Base-by-base conservation (phyloP, 768 basidiomycete genomes). In the Tulasnella sp. region DNA sequence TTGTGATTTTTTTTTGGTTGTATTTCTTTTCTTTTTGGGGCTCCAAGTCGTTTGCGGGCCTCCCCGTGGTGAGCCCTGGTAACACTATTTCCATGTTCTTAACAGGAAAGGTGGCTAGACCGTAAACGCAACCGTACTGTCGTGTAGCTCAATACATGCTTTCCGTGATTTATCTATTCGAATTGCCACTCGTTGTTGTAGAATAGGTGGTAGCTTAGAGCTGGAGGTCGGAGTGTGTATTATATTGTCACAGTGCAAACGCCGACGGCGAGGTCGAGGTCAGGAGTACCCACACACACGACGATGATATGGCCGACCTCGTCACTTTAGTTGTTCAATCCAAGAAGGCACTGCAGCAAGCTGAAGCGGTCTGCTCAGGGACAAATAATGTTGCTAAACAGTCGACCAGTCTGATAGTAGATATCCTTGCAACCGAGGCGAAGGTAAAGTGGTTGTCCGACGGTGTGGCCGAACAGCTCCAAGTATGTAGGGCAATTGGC, bases 291-390 rank as follows among this genome's bases (percentile, higher is more conserved):
- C 28, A 12, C n/a, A 14, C n/a, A n/a, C 64, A 69, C 64, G 64
- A 69, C 64, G 34, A 76, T 76, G 34, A 50, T 20, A 78, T 78
- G 77, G 28, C 82, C 78, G 90, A 93, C 81, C 90, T 95, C 31
- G 89, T 93, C 46, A 91, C 93, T 34, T 90, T 96, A 14, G 93
- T 94, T 16, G 87, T 93, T 1, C 92, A 94, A 83, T 95, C 94
- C 2, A 93, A 95, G 88, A 93, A 93, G 83, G 94, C 93, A 0
- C 89, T 96, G 3, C 91, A 94, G 82, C 90, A 92, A 54, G 94
- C 94, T 0, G 89, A 95, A 86, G 89, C 92, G 75, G 88, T 96
- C 7, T 96, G 95, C 83, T 90, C 90, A 1, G 88, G 87, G 50
- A 93, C 94, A 1, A 91, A 93, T 83, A 83, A 85, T 0, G 86